Evolutionary conservation across 169 alveolate species (phyloP).

Genomic region (Fabrea salina): DNA sequence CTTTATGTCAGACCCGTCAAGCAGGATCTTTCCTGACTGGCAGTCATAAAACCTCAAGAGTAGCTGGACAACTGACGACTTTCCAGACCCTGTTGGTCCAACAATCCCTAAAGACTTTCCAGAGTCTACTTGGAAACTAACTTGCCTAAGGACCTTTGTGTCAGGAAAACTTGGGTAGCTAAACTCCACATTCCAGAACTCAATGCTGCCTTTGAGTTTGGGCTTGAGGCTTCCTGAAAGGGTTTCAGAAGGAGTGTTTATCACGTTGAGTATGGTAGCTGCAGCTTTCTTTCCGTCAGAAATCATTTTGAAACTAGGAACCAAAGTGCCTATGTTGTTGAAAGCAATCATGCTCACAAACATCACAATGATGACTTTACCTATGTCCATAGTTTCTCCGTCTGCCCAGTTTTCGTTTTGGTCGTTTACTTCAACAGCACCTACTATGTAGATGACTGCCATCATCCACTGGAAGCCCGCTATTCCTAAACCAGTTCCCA

Average conservation of each 20-base stretch:
- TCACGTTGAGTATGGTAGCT: not conserved
- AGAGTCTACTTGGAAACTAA: not conserved
- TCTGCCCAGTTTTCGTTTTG: not conserved
- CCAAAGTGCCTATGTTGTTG: not conserved
- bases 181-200: not conserved
- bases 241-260: not conserved
- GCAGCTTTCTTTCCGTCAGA: conserved; percentile 9
- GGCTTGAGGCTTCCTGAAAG: not conserved
- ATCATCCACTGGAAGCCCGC: not conserved
- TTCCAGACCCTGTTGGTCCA: conserved; percentile 92
- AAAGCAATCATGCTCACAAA: not conserved
- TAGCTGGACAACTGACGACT: conserved; percentile 81
- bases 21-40: conserved; percentile 59
- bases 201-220: not conserved
- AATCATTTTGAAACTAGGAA: conserved; percentile 3
- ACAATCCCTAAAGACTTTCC: conserved; percentile 83
- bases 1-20: conserved; percentile 75
- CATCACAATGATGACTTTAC: not conserved
- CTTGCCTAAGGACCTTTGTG: not conserved
- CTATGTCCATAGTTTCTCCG: not conserved
- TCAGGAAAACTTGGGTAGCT: conserved; percentile 5
- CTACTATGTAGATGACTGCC: not conserved
- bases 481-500: not conserved
- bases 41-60: conserved; percentile 77
- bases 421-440: conserved; percentile 3